A percentile compares a stretch with the other conserved stretches of the same genome.
Evolutionary conservation across 1,284 basidiomycete genomes (phyloP).

Genomic region (Ganoderma lingzhi): DNA sequence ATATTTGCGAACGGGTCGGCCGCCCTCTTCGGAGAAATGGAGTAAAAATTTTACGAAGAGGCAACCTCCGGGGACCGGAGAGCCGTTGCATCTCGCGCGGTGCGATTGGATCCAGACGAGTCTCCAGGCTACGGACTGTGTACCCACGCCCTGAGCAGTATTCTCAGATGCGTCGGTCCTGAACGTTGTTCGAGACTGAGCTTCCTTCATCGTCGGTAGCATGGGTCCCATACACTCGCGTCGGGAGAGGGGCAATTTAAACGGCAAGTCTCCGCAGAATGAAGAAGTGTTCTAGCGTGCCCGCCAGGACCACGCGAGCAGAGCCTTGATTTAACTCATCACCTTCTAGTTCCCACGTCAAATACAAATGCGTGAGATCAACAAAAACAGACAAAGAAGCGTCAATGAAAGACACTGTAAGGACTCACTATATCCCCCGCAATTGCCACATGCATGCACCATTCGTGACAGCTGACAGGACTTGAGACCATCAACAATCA

Average conservation of each 20-base stretch:
- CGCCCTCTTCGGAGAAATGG: conserved; percentile 15
- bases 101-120: neutral
- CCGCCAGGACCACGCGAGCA: neutral
- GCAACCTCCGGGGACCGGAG: conserved; percentile 1
- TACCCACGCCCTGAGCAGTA: neutral
- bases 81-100: neutral
- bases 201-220: neutral
- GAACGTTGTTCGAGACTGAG: neutral
- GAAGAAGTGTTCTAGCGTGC: neutral
- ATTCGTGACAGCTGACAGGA: neutral
- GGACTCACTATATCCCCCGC: neutral
- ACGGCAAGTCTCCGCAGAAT: neutral
- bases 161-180: conserved; percentile 8
- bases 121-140: neutral
- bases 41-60: neutral
- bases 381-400: neutral
- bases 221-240: neutral
- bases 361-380: neutral
- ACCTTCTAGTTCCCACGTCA: conserved; percentile 2
- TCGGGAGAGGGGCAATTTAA: neutral
- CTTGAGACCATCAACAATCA: neutral
- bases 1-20: neutral
- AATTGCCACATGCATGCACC: neutral
- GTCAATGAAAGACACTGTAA: neutral
- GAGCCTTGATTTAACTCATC: conserved; percentile 7